Percentiles rank a stretch among this genome's conserved stretches.
Evolutionary conservation across 2,329 filamentous ascomycete species (phyloP).

Genomic region (Malbranchea zuffiana): DNA sequence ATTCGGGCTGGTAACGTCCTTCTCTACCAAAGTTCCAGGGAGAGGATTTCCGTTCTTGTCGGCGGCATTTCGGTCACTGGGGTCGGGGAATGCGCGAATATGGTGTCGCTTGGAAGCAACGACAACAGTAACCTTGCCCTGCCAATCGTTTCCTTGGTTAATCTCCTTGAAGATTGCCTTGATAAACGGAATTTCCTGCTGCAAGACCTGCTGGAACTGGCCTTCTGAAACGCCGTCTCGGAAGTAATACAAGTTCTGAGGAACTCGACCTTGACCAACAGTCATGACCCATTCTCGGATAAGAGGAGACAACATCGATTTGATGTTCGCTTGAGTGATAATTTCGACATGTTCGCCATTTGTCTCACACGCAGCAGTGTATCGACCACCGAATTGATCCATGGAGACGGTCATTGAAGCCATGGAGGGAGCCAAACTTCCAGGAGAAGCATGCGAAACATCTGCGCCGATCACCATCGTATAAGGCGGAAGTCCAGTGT

Average conservation of each 20-base stretch:
- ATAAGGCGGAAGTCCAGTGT: slow-evolving; percentile 26
- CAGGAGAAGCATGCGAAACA: slow-evolving; percentile 72
- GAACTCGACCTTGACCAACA: slow-evolving; percentile 44
- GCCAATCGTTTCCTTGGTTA: slow-evolving; percentile 24
- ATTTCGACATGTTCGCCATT: slow-evolving; percentile 78
- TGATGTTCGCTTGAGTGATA: slow-evolving; percentile 56
- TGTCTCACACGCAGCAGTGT: slow-evolving; percentile 66
- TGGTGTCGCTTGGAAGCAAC: slow-evolving; percentile 91
- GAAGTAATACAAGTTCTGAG: slow-evolving; percentile 76
- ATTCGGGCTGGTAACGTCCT: slow-evolving; percentile 79
- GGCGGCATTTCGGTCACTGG: slow-evolving; percentile 36
- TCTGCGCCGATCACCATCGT: slow-evolving; percentile 87
- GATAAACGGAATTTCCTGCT: slow-evolving; percentile 65
- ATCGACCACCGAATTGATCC: slow-evolving; percentile 60
- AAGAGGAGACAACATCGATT: slow-evolving; percentile 54
- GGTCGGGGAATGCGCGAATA: slow-evolving; percentile 75
- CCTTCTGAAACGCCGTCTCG: slow-evolving; percentile 86
- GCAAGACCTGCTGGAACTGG: slow-evolving; percentile 68
- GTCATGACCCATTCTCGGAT: slow-evolving; percentile 52
- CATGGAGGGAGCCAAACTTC: slow-evolving; percentile 58
- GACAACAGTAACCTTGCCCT: slow-evolving; percentile 68
- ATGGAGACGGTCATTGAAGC: slow-evolving; percentile 78
- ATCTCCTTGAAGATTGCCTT: slow-evolving; percentile 45
- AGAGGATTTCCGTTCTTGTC: slow-evolving; percentile 74
- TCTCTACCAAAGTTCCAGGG: slow-evolving; percentile 79